Conservation (phyloP, 352 stramenopile species). For the Phytophthora pinifolia region DNA sequence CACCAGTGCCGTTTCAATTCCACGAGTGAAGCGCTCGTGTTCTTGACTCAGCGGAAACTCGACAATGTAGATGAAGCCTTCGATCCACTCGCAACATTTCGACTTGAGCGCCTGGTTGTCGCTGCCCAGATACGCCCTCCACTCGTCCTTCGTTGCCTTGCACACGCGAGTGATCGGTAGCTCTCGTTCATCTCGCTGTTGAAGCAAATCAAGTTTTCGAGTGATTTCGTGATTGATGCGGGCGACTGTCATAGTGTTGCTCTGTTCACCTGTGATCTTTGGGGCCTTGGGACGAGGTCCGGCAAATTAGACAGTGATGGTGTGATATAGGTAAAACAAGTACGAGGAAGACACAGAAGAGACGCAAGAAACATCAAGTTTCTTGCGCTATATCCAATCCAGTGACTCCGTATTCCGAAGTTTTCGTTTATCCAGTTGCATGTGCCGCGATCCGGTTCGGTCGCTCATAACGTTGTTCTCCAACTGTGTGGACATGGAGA, state of each 20-base stretch:
- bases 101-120: constrained; percentile 5
- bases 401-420: too few species aligned
- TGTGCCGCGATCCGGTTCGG: too few species aligned
- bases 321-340: too few species aligned
- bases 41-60: not conserved
- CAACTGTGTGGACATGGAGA: too few species aligned
- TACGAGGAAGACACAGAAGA: too few species aligned
- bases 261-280: not conserved
- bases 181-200: not conserved
- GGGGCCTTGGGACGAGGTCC: too few species aligned
- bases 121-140: not conserved
- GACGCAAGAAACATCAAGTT: too few species aligned
- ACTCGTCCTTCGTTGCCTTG: not conserved
- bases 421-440: too few species aligned
- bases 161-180: not conserved
- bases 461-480: too few species aligned
- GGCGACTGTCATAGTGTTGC: not conserved
- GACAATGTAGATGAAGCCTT: constrained; percentile 1
- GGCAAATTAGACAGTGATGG: too few species aligned
- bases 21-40: too few species aligned
- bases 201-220: not conserved
- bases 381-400: too few species aligned
- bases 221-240: not conserved
- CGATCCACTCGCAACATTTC: constrained; percentile 1
- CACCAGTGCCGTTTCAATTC: not conserved